Base-by-base conservation (phyloP, 768 basidiomycete species). In the Pleurotus ostreatus region DNA sequence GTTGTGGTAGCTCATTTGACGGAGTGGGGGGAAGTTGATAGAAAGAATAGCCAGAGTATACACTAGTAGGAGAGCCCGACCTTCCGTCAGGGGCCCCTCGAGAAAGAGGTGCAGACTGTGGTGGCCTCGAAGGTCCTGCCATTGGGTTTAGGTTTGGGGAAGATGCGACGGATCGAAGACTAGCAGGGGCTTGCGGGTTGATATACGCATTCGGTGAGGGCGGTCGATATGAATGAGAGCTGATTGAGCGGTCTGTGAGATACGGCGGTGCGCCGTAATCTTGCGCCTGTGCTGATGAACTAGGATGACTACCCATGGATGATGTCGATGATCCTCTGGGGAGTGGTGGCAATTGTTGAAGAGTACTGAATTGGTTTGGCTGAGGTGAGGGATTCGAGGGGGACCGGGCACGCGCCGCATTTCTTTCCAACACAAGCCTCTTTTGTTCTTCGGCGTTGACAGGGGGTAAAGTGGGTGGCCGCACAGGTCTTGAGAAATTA, bases 41-140 rank as follows among this genome's bases (percentile, higher is more conserved):
- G 64, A 79, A 88, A 4, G 87, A 88, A 63, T 88, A 88, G 12
- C 71, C 66, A 16, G 85, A 86, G 68, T 88, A 88, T 15, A 86
- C 56, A 58, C 68, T 73, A 3, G 70, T 64, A 8, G 76, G 68
- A 1, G 78, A 77, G 23, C 60, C 67, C 16, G 70, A 59, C 59
- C 78, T 68, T 18, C 70, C 48, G 40, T 72, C 67, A 12, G 75
- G 74, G 7, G 73, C 71, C 49, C 68, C 68, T n/a, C 66, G 57
- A n/a, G 63, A 58, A 23, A 71, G 68, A 46, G 59, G 55, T 38
- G 61, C 56, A 46, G 56, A 58, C 49, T 55, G 41, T 39, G 61
- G 49, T 34, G 26, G 46, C 8, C 26, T 46, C 11, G 48, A 49
- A 52, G 56, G 44, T 15, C 54, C 52, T 25, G 59, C 46, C 30